Evolutionary conservation across 306 rosid genomes (phyloP).

Genomic region (Casuarina cunninghamiana): DNA sequence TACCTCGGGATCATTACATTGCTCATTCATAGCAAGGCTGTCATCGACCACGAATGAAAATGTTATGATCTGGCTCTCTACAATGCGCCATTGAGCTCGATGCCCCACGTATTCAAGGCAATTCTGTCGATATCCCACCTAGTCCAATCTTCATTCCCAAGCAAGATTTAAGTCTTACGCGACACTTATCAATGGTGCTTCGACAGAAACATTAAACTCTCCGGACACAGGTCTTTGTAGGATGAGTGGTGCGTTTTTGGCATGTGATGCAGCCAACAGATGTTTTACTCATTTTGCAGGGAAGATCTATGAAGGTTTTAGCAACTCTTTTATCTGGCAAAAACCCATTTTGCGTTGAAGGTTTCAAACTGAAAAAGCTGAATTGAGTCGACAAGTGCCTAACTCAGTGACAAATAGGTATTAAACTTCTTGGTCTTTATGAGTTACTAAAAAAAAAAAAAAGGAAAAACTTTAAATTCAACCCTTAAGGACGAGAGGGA

Average conservation of each 20-base stretch:
- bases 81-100: slow-evolving; percentile 3
- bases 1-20: background rate
- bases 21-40: background rate
- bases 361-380: too few species aligned
- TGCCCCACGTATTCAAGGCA: slow-evolving; percentile 21
- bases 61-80: background rate
- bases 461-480: background rate
- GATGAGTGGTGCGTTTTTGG: background rate
- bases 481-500: background rate
- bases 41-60: too few species aligned
- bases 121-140: too few species aligned
- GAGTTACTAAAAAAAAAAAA: too few species aligned
- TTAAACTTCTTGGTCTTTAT: too few species aligned
- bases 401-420: too few species aligned
- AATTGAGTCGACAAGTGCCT: too few species aligned
- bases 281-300: background rate
- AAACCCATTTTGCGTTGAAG: too few species aligned
- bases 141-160: background rate
- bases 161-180: background rate
- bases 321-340: too few species aligned
- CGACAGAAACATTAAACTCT: too few species aligned
- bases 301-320: background rate
- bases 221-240: background rate
- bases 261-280: background rate
- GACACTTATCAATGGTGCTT: background rate